These are phyloP conservation scores for Candida namnaoensis DNA, from an alignment of 805 yeast genomes.

Conservation along the genomic window DNA sequence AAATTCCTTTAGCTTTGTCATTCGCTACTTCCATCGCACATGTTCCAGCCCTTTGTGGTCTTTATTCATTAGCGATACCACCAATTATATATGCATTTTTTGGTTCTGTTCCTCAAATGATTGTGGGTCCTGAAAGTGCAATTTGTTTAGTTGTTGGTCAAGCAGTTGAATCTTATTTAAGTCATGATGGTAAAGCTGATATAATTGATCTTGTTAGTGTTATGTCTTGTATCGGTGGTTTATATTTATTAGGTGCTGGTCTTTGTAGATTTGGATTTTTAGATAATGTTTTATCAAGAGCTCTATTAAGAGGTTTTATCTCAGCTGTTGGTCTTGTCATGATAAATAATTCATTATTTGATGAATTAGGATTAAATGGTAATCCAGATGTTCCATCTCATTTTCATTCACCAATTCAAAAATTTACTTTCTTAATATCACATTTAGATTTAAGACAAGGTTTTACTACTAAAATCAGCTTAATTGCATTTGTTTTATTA, in stretches of 20 bases:
- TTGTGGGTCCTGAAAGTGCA: conserved; percentile 90
- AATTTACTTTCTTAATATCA: conserved; percentile 45
- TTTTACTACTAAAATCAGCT: conserved; percentile 56
- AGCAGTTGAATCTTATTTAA: conserved; percentile 49
- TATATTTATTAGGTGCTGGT: conserved; percentile 63
- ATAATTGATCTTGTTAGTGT: conserved; percentile 55
- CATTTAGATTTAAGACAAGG: conserved; percentile 41
- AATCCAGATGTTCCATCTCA: conserved; percentile 39
- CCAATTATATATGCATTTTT: conserved; percentile 70
- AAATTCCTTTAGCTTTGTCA: conserved; percentile 68
- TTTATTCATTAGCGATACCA: conserved; percentile 67
- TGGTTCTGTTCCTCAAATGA: conserved; percentile 84
- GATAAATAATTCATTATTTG: conserved; percentile 67
- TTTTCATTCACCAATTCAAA: conserved; percentile 65
- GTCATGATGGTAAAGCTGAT: conserved; percentile 31
- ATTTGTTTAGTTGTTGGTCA: conserved; percentile 79
- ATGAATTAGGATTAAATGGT: conserved; percentile 60
- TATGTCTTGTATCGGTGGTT: conserved; percentile 70
- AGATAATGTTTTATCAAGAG: conserved; percentile 70
- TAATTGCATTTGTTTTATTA: conserved; percentile 37
- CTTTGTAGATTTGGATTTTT: conserved; percentile 78
- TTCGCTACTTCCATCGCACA: conserved; percentile 81
- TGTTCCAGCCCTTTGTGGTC: conserved; percentile 74
- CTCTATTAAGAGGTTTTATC: conserved; percentile 74
- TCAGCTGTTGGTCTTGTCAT: conserved; percentile 81